These are phyloP conservation scores for Amanita pseudoporphyria DNA, from an alignment of 768 basidiomycete species.

Conservation along the genomic window DNA sequence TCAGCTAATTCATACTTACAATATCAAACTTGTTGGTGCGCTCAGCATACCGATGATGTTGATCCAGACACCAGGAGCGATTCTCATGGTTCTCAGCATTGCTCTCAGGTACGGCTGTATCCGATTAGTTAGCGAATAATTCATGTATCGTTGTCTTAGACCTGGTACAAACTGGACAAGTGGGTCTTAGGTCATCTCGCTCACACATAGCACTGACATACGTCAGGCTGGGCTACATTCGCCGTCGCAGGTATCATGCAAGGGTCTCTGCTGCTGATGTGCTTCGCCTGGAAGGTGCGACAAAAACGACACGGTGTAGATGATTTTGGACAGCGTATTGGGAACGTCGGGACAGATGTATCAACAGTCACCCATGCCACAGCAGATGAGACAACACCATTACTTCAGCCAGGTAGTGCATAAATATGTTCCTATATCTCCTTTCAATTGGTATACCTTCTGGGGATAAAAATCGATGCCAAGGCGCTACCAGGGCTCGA, in stretches of 20 bases:
- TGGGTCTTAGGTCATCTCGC: conserved; percentile 15
- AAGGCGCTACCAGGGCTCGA: conserved; percentile 15
- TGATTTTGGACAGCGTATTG: conserved; percentile 68
- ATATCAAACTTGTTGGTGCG: conserved; percentile 76
- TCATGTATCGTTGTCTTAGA: conserved; percentile 21
- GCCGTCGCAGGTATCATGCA: conserved; percentile 83
- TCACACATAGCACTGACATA: background rate
- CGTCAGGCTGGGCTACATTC: conserved; percentile 68
- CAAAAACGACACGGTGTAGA: conserved; percentile 71
- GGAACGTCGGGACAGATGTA: background rate
- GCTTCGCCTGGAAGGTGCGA: conserved; percentile 74
- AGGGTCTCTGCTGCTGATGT: conserved; percentile 72
- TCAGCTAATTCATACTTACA: conserved; percentile 76
- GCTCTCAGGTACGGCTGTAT: conserved; percentile 43
- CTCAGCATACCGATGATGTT: conserved; percentile 94
- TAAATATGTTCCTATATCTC: background rate
- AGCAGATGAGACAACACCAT: background rate
- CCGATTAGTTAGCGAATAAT: conserved; percentile 1
- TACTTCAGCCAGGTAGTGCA: background rate
- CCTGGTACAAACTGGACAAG: conserved; percentile 84
- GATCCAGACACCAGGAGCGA: conserved; percentile 85
- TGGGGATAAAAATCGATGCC: background rate
- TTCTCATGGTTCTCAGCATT: conserved; percentile 80
- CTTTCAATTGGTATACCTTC: too few species aligned
- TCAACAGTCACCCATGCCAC: background rate